Percentiles rank a stretch among this genome's conserved stretches.
Conservation (phyloP, 225 moss, liverwort and hornwort genomes). For the Bryoerythrophyllum caledonicum region DNA sequence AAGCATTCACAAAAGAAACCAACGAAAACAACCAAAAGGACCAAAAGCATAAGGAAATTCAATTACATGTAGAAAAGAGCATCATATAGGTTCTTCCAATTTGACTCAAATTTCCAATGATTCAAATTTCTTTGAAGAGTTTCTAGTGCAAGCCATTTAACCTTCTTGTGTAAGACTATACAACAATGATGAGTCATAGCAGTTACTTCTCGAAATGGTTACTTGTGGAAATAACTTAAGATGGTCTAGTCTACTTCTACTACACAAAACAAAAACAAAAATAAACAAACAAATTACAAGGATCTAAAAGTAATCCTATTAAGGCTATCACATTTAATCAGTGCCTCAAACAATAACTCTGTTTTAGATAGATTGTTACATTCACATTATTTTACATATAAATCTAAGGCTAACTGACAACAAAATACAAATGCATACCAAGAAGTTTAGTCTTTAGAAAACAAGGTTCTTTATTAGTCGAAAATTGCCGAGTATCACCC, state of each 20-base stretch:
- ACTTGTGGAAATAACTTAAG: too few relatives aligned
- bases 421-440: background rate
- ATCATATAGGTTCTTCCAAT: background rate
- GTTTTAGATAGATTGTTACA: background rate
- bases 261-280: too few relatives aligned
- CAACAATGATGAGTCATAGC: too few relatives aligned
- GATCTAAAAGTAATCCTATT: too few relatives aligned
- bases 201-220: background rate
- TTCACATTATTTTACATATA: background rate
- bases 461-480: background rate
- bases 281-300: too few relatives aligned
- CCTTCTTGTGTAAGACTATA: too few relatives aligned
- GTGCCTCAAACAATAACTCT: background rate
- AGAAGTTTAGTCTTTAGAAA: background rate
- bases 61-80: background rate
- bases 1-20: background rate
- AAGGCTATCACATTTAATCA: too few relatives aligned
- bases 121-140: background rate
- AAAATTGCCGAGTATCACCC: too few relatives aligned
- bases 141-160: too few relatives aligned
- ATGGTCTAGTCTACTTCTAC: too few relatives aligned
- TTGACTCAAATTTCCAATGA: background rate
- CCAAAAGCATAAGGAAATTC: background rate
- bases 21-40: background rate
- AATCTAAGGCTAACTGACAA: background rate